Percentiles rank a stretch among this genome's conserved stretches.
Conservation (phyloP, 73 alveolate genomes). For the Vitrella brassicaformis region DNA sequence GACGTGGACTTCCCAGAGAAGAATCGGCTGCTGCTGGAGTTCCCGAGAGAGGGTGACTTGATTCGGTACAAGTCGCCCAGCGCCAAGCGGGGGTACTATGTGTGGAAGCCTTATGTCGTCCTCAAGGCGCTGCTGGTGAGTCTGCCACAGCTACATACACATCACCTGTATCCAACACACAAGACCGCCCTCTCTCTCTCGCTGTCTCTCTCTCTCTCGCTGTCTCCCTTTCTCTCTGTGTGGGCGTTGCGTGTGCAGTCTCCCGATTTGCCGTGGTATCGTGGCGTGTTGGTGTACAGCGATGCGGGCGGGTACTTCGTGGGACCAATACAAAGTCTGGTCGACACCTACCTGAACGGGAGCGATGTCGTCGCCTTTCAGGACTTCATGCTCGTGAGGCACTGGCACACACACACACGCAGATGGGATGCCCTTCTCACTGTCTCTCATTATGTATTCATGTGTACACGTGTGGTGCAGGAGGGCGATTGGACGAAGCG, state of each 20-base stretch:
- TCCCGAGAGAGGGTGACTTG: constrained; percentile 11
- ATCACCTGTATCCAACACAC: no score
- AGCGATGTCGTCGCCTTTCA: no score
- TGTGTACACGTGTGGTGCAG: no score
- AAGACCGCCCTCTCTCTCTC: no score
- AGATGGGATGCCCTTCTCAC: no score
- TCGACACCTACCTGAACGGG: no score
- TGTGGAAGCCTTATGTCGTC: constrained; percentile 29
- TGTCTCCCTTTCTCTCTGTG: background rate
- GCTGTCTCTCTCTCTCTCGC: no score
- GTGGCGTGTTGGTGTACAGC: background rate
- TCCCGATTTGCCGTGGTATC: background rate
- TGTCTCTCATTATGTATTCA: no score
- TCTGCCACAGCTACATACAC: no score
- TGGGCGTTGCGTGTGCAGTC: background rate
- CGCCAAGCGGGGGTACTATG: constrained; percentile 23
- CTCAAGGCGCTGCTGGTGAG: constrained; percentile 10
- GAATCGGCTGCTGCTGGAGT: constrained; percentile 7
- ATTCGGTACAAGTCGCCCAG: constrained; percentile 17
- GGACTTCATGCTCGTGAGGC: no score
- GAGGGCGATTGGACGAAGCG: background rate
- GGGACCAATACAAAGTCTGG: no score
- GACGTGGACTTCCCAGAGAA: background rate
- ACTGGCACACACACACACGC: no score
- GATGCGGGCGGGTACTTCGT: background rate